phyloP scores from a whole-genome alignment of 2,329 filamentous ascomycete species.

The Venturia aucupariae region DNA sequence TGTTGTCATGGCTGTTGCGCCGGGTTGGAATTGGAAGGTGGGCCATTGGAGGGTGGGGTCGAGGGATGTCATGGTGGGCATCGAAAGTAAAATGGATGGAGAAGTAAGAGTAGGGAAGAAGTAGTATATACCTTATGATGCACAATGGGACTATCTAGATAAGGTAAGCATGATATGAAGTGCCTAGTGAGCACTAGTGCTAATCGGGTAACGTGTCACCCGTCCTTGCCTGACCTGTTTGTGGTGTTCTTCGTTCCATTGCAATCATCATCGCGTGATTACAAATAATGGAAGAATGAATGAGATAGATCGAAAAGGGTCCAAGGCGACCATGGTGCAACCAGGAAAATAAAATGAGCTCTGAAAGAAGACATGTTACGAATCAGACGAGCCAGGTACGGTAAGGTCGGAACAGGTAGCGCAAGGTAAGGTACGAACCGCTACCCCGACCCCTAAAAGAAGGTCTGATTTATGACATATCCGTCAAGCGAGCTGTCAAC shows the following conservation, averaged over 20 bases:
- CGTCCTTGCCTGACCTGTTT: background rate
- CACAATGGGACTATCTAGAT: too few species aligned
- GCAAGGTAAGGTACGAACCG: too few species aligned
- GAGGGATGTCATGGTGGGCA: constrained; percentile 17
- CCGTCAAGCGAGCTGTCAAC: too few species aligned
- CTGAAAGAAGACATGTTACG: too few species aligned
- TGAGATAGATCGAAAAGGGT: constrained; percentile 3
- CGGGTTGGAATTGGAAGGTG: background rate
- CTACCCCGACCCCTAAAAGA: too few species aligned
- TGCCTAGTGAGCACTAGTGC: background rate
- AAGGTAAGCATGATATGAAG: background rate
- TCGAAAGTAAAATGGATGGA: background rate
- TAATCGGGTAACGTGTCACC: background rate
- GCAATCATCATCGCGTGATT: background rate
- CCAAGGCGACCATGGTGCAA: too few species aligned
- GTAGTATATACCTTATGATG: background rate
- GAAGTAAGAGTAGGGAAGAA: background rate
- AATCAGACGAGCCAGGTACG: too few species aligned
- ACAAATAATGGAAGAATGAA: background rate
- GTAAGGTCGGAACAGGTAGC: too few species aligned
- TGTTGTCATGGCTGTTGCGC: constrained; percentile 14
- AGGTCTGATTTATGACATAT: too few species aligned
- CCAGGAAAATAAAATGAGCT: too few species aligned
- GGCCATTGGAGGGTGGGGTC: constrained; percentile 20
- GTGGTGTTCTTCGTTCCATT: too few species aligned